Base-by-base conservation (phyloP, 179 eudicot species). In the Silene vulgaris region DNA sequence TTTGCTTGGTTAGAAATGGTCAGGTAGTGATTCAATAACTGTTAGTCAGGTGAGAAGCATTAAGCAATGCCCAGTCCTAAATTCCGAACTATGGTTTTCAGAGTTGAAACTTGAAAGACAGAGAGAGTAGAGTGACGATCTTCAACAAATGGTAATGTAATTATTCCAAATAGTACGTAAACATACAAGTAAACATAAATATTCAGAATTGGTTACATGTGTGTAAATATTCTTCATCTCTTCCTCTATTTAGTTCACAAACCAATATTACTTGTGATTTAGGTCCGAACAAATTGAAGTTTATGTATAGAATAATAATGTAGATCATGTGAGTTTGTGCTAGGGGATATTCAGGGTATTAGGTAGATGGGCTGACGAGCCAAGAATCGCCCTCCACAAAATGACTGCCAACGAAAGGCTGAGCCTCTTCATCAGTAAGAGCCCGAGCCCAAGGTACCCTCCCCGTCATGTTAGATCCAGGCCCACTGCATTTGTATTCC, bases 401-500 rank as follows among this genome's bases (percentile, higher is more conserved):
- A 77, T 83, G 76, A 9, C 85, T 80, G 21, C 90, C 90, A 30
- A 85, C 26, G 69, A 91, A 90, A 20, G 97, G 91, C 87, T 78
- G 29, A 28, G 84, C 95, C 73, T 91, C 92, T 80, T 87, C 76
- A 19, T 87, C 89, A 0, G 91, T 84, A 4, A 91, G 83, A n/a
- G 80, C 63, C 3, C 89, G 87, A 64, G 91, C 88, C 96, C 96
- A 90, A 0, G 87, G 73, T 35, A 87, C 97, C 72, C 96, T 83
- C 52, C 88, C 86, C 0, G 77, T 78, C 75, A 75, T 61, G 81
- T 87, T 86, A 23, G 95, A 83, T 57, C 95, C 97, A 13, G 91
- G 85, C 65, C 97, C 97, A 75, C 82, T 86, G 76, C 95, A 91
- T 75, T 85, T 78, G 81, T 91, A 91, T 71, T 91, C 95, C 4